These are phyloP conservation scores for Vararia minispora DNA, from an alignment of 768 basidiomycete genomes.

Conservation along the genomic window DNA sequence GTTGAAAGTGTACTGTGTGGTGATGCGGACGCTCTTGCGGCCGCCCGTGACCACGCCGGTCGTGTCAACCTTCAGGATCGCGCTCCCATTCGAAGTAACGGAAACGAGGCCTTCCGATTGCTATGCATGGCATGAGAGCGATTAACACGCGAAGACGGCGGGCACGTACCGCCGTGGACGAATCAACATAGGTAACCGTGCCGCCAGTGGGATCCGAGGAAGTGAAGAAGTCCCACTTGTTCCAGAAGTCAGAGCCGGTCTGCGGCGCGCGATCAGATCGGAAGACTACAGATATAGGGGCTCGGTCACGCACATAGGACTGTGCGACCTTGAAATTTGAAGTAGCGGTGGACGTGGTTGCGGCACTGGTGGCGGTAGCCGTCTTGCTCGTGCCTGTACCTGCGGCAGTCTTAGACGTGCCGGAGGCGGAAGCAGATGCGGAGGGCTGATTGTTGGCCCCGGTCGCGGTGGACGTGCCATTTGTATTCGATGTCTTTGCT, in stretches of 20 bases:
- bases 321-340: constrained; percentile 38
- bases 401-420: no score
- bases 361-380: constrained; percentile 11
- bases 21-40: constrained; percentile 72
- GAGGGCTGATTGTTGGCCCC: constrained; percentile 1
- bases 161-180: constrained; percentile 41
- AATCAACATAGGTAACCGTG: constrained; percentile 54
- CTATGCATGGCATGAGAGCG: constrained; percentile 21
- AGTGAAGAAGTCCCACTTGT: constrained; percentile 70
- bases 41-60: constrained; percentile 58
- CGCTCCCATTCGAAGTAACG: constrained; percentile 63
- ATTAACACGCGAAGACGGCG: no score
- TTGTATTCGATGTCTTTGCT: no score
- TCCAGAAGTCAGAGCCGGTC: constrained; percentile 67
- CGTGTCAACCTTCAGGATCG: constrained; percentile 83
- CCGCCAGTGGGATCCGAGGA: constrained; percentile 69
- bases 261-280: constrained; percentile 15
- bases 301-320: constrained; percentile 40
- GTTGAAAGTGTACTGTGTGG: constrained; percentile 45
- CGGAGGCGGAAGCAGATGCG: no score
- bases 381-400: constrained; percentile 13
- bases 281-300: no score
- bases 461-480: background rate
- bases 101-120: constrained; percentile 46
- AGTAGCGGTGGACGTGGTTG: constrained; percentile 9